Base-by-base conservation (phyloP, 768 basidiomycete genomes). In the Suillus placidus region DNA sequence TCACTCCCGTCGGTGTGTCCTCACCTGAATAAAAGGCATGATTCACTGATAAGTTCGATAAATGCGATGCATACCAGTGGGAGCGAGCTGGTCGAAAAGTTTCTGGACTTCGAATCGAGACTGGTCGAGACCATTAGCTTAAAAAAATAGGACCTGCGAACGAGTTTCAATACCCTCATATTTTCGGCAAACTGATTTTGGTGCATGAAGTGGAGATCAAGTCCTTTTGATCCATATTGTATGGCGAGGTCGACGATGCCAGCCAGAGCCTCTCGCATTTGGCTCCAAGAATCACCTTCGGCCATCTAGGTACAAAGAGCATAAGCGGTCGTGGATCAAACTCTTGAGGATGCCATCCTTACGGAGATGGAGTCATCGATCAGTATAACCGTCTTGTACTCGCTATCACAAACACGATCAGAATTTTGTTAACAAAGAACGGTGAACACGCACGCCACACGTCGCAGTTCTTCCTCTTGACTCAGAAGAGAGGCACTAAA, bases 191-290 rank as follows among this genome's bases (percentile, higher is more conserved):
- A 79, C 63, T 68, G 72, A 37, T 70, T 68, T 13, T 62, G 56
- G 64, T 82, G 83, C 69, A 83, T 76, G 70, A 83, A 83, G 66
- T 81, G 75, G 14, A 84, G 71, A 45, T 83, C 83, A 55, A 77
- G 34, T 13, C 83, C 82, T 35, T 75, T 79, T 12, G 76, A 73
- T 16, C 77, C 80, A 58, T 80, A 78, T 43, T 72, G 67, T 35
- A 73, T 76, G 30, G 80, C 77, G 4, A 79, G 67, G 42, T 81
- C 78, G 6, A 79, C 75, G 30, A 83, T 74, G 55, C 77, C 81
- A 51, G 73, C 80, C 26, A 84, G 75, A 2, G 83, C 82, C 43
- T 80, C 81, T 34, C 80, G 68, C 2, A 82, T 71, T 62, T 72
- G 78, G 26, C 62, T 52, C 83, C 83, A 84, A 18, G 80, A 73